phyloP scores from a whole-genome alignment of 164 flowering plant species.

The Buxus sempervirens region DNA sequence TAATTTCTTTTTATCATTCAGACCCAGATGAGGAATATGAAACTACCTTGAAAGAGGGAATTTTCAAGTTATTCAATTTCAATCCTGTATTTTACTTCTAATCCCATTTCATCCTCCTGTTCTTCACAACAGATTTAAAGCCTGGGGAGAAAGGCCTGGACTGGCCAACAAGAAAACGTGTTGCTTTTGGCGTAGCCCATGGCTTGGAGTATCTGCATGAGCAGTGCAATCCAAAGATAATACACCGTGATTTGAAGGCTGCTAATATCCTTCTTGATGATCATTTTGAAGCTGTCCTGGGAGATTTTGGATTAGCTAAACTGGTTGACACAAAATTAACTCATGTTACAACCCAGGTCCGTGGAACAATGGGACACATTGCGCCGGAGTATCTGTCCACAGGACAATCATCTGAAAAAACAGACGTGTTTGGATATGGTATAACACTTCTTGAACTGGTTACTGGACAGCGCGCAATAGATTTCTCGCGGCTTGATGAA shows the following conservation, averaged over 20 bases:
- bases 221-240: slow-evolving; percentile 54
- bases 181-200: slow-evolving; percentile 54
- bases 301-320: slow-evolving; percentile 62
- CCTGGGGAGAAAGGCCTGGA: slow-evolving; percentile 47
- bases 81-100: neutral
- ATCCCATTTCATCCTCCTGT: neutral
- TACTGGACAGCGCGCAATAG: slow-evolving; percentile 48
- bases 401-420: slow-evolving; percentile 56
- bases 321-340: slow-evolving; percentile 38
- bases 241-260: slow-evolving; percentile 64
- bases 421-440: slow-evolving; percentile 64
- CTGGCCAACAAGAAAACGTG: slow-evolving; percentile 52
- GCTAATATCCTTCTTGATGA: slow-evolving; percentile 58
- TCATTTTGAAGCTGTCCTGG: slow-evolving; percentile 58
- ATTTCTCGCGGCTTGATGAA: slow-evolving; percentile 39
- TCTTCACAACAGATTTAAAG: slow-evolving; percentile 25
- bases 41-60: neutral
- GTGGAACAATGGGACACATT: slow-evolving; percentile 66
- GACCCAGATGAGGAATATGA: no score
- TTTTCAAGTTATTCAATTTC: neutral
- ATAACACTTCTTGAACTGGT: slow-evolving; percentile 56
- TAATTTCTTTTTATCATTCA: no score
- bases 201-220: slow-evolving; percentile 61
- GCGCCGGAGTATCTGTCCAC: slow-evolving; percentile 59
- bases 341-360: slow-evolving; percentile 59